Percentiles rank a stretch among this genome's conserved stretches.
Conservation (phyloP, 257 asterid species). For the Solanum verrucosum region DNA sequence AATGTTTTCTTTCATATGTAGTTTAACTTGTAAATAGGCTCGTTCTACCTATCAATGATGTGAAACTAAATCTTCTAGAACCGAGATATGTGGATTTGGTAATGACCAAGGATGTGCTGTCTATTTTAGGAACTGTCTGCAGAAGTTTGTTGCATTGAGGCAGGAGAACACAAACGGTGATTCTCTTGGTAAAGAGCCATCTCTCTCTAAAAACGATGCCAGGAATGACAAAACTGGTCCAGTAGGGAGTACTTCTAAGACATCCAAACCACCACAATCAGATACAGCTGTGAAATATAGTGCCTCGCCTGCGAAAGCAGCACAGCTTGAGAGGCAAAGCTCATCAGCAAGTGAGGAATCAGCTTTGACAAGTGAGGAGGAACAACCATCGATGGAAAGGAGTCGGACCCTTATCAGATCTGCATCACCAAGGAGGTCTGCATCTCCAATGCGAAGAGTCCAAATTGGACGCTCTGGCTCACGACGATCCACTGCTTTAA, state of each 20-base stretch:
- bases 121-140: slow-evolving; percentile 57
- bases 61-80: not conserved
- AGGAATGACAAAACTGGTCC: slow-evolving; percentile 12
- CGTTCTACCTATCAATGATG: not conserved
- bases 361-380: slow-evolving; percentile 75
- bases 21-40: not conserved
- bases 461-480: slow-evolving; percentile 93
- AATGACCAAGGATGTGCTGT: not conserved
- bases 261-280: slow-evolving; percentile 3
- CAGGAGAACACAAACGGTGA: slow-evolving; percentile 18
- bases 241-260: slow-evolving; percentile 21
- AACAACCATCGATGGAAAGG: slow-evolving; percentile 52
- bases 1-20: not conserved
- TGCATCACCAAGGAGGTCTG: slow-evolving; percentile 90
- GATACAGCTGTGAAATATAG: slow-evolving; percentile 52
- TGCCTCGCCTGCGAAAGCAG: slow-evolving; percentile 88
- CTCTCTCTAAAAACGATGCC: not conserved
- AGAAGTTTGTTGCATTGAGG: slow-evolving; percentile 40
- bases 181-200: slow-evolving; percentile 13
- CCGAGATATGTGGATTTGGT: not conserved
- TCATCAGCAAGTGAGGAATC: slow-evolving; percentile 69
- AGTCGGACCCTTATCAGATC: slow-evolving; percentile 65
- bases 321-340: slow-evolving; percentile 71
- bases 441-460: slow-evolving; percentile 96
- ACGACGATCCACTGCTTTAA: slow-evolving; percentile 80